Base-by-base conservation (phyloP, 2,329 filamentous ascomycete genomes). In the Madurella fahalii region DNA sequence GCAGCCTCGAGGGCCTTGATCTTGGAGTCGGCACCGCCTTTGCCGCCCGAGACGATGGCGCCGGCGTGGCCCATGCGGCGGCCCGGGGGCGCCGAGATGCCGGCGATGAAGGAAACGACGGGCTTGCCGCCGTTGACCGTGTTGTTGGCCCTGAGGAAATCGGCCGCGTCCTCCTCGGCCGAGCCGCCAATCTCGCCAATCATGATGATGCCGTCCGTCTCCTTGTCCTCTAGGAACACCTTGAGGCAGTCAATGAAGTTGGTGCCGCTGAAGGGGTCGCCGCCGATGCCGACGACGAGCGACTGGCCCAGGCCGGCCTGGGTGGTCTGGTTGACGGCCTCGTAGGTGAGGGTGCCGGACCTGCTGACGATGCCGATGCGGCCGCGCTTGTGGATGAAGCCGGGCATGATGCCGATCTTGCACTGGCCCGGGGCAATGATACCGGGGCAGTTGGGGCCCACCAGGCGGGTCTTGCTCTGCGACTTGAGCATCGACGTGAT, bases 331-430 rank as follows among this genome's bases (percentile, higher is more conserved):
- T 97, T 97, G 77, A 99, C 94, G 71, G 94, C 94, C 81, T 99
- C 94, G 81, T 99, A 99, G 70, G 94, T 99, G 62, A 99, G 86
- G 65, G 94, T 99, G 69, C 94, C 94, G 70, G 94, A 97, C 68
- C 94, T 89, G 67, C 92, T 96, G 75, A 99, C 94, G 74, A 99
- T 97, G 71, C 94, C 94, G 71, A 99, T 92, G 74, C 94, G 92
- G 68, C 94, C 94, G 75, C 92, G 90, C 85, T 97, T 97, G 86
- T 99, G 94, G 79, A 99, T 97, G 83, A 97, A 96, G 68, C 94
- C 94, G 63, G 94, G 90, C 94, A 99, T 97, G 79, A 99, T 99
- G 72, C 94, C 94, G 71, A 99, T 97, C 82, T 99, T 99, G 85
- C 94, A 99, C 84, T 95, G 93, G 67, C 93, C 94, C 58, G 84